These are phyloP conservation scores for Aspergillus nanangensis DNA, from an alignment of 495 filamentous ascomycete species.

Conservation along the genomic window DNA sequence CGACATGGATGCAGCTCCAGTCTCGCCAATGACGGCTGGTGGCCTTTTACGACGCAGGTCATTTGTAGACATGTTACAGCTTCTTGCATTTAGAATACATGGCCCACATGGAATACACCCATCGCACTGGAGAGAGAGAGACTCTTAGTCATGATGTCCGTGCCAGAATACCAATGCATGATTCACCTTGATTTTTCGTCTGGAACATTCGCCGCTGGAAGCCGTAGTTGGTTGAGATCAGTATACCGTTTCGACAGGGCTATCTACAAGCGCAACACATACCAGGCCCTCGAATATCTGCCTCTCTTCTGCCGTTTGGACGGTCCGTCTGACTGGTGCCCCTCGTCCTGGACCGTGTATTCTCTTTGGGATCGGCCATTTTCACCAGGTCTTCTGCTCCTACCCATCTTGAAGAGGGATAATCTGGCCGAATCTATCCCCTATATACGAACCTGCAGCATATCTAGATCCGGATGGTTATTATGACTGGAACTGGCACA, in stretches of 20 bases:
- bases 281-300: background rate
- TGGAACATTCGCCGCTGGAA: background rate
- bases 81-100: conserved; percentile 9
- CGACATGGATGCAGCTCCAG: too few species aligned
- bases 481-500: too few species aligned
- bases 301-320: background rate
- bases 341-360: too few species aligned
- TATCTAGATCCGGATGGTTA: too few species aligned
- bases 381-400: too few species aligned
- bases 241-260: background rate
- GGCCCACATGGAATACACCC: conserved; percentile 17
- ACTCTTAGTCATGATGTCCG: background rate
- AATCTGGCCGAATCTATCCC: too few species aligned
- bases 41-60: conserved; percentile 25
- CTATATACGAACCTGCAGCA: too few species aligned
- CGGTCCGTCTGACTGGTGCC: background rate
- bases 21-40: too few species aligned
- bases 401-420: too few species aligned
- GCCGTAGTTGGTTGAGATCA: background rate
- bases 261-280: background rate
- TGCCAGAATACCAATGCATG: background rate
- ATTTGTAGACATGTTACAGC: conserved; percentile 10
- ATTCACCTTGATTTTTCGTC: background rate
- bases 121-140: conserved; percentile 21
- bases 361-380: too few species aligned